phyloP scores from a whole-genome alignment of 2,329 filamentous ascomycete genomes.

The Parastagonospora avenae region DNA sequence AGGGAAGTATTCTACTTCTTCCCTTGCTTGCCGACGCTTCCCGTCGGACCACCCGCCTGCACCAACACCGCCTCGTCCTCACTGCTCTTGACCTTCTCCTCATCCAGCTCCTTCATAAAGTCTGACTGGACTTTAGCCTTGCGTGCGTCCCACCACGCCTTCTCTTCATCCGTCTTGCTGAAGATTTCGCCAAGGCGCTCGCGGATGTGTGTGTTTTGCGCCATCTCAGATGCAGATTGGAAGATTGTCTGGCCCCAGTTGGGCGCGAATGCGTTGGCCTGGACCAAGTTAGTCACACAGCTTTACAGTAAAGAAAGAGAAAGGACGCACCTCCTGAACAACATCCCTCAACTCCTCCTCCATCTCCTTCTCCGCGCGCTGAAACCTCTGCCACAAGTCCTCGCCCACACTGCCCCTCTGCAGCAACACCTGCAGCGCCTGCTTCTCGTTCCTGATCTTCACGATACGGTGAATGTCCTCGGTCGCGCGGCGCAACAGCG shows the following conservation, averaged over 20 bases:
- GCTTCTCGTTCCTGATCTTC: constrained; percentile 85
- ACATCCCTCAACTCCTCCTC: constrained; percentile 95
- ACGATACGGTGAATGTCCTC: constrained; percentile 94
- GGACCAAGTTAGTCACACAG: constrained; percentile 8
- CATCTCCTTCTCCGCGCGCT: constrained; percentile 94
- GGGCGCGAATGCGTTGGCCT: constrained; percentile 89
- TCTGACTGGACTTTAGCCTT: constrained; percentile 72
- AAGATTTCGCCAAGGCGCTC: constrained; percentile 77
- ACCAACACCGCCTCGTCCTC: constrained; percentile 25
- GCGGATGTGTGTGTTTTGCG: constrained; percentile 79
- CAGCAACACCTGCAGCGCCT: constrained; percentile 79
- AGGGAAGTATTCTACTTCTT: constrained; percentile 35
- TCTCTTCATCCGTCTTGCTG: constrained; percentile 72
- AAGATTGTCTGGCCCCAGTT: constrained; percentile 96
- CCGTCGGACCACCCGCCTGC: constrained; percentile 11
- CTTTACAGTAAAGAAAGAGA: too few species aligned
- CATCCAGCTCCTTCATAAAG: constrained; percentile 85
- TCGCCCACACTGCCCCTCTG: constrained; percentile 94
- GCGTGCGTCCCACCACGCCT: constrained; percentile 91
- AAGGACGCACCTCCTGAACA: constrained; percentile 75
- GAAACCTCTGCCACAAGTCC: constrained; percentile 91
- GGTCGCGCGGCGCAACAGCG: constrained; percentile 83
- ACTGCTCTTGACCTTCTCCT: constrained; percentile 49
- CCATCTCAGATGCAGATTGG: constrained; percentile 96
- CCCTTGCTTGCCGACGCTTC: constrained; percentile 8